Evolutionary conservation across 2,329 filamentous ascomycete genomes (phyloP).

Genomic region (Didymellaceae sp.): DNA sequence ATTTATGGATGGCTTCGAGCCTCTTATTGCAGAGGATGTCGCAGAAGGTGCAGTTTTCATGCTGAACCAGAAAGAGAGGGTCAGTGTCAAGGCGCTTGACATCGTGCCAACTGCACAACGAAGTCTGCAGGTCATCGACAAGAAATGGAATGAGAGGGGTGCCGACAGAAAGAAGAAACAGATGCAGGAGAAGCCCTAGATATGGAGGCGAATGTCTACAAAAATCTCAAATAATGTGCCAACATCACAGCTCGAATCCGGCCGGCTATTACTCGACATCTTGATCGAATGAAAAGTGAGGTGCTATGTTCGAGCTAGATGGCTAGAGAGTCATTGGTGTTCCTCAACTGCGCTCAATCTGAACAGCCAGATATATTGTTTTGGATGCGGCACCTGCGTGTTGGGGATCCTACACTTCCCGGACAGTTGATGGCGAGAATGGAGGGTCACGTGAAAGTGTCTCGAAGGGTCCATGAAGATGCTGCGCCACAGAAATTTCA

Average conservation of each 20-base stretch:
- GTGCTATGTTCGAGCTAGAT: too few relatives aligned
- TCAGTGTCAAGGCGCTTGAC: constrained; percentile 57
- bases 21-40: constrained; percentile 53
- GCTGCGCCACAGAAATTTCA: background rate
- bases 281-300: too few relatives aligned
- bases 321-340: too few relatives aligned
- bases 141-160: constrained; percentile 50
- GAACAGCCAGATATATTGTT: background rate
- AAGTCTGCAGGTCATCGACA: constrained; percentile 47
- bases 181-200: background rate
- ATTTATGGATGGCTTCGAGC: constrained; percentile 56
- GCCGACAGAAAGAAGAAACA: constrained; percentile 4
- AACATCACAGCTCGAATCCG: too few relatives aligned
- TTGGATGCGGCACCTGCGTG: background rate
- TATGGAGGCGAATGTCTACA: background rate
- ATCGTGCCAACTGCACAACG: constrained; percentile 54
- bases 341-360: too few relatives aligned
- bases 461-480: background rate
- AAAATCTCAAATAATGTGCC: too few relatives aligned
- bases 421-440: background rate
- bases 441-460: background rate
- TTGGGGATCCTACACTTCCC: background rate
- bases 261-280: too few relatives aligned
- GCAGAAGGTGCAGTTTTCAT: constrained; percentile 54
- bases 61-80: constrained; percentile 50